A percentile compares a stretch with the other conserved stretches of the same genome.
Conservation (phyloP, 2,329 filamentous ascomycete species). For the Colletotrichum magnum region DNA sequence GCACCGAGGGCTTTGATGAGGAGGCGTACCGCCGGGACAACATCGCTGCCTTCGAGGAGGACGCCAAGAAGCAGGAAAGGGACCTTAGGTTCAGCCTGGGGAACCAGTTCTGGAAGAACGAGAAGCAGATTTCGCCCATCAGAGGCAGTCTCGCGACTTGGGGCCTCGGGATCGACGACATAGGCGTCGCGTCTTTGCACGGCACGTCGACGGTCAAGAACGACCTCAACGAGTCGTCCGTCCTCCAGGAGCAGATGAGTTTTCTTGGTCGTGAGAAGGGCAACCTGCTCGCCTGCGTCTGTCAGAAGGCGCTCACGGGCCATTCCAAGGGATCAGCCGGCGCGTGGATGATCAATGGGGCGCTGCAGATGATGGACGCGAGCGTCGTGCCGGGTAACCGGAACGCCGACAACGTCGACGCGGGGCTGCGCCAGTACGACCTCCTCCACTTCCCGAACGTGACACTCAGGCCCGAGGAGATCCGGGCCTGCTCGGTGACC, state of each 20-base stretch:
- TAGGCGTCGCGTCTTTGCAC: constrained; percentile 54
- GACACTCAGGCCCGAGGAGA: constrained; percentile 41
- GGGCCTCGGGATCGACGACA: constrained; percentile 54
- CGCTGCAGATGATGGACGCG: constrained; percentile 51
- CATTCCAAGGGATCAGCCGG: constrained; percentile 55
- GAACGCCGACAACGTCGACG: constrained; percentile 55
- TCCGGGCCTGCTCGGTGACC: constrained; percentile 55
- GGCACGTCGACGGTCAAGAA: constrained; percentile 56
- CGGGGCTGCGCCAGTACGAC: constrained; percentile 46
- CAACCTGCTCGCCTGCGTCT: constrained; percentile 50
- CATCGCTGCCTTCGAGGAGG: constrained; percentile 32
- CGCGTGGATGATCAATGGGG: constrained; percentile 56
- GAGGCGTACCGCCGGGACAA: constrained; percentile 31
- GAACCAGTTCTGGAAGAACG: constrained; percentile 48
- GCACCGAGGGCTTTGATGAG: constrained; percentile 11
- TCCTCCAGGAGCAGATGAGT: constrained; percentile 52
- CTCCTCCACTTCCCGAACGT: constrained; percentile 51
- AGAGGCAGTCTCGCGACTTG: constrained; percentile 52
- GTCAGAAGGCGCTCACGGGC: constrained; percentile 55
- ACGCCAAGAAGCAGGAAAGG: constrained; percentile 41
- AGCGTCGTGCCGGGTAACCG: constrained; percentile 53
- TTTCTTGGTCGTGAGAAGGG: constrained; percentile 52
- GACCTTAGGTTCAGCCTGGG: constrained; percentile 45
- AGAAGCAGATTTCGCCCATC: constrained; percentile 50
- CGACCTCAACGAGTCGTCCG: constrained; percentile 55